A percentile compares a stretch with the other conserved stretches of the same genome.
Conservation (phyloP, 768 basidiomycete genomes). For the Leucogyrophana mollusca region DNA sequence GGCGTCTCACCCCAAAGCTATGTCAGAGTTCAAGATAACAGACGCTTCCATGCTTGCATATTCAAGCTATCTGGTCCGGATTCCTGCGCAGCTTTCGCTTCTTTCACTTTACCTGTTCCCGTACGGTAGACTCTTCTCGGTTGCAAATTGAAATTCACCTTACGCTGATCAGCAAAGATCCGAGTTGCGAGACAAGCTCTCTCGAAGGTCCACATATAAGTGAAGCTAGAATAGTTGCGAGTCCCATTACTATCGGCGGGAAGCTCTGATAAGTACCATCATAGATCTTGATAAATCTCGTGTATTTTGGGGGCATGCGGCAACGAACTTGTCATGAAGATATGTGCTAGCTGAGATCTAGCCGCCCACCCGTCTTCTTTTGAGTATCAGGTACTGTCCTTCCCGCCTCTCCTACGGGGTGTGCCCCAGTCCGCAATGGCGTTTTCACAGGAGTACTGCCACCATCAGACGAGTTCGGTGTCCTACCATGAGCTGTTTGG, state of each 20-base stretch:
- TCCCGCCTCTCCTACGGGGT: conserved; percentile 9
- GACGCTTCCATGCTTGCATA: no score
- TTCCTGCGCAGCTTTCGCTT: no score
- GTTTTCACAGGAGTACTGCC: conserved; percentile 46
- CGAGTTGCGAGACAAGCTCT: no score
- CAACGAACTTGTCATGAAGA: background rate
- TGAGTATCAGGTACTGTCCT: conserved; percentile 10
- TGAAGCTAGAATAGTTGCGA: conserved; percentile 2
- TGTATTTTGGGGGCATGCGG: background rate
- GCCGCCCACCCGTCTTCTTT: conserved; percentile 12
- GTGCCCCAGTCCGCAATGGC: conserved; percentile 16
- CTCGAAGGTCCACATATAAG: no score
- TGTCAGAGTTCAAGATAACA: no score
- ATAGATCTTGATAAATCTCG: no score
- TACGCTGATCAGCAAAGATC: no score
- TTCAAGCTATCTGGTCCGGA: no score
- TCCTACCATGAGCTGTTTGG: conserved; percentile 39
- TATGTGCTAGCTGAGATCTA: conserved; percentile 30
- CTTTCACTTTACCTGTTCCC: no score
- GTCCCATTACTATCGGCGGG: background rate
- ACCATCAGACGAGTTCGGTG: conserved; percentile 63
- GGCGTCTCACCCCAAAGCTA: no score
- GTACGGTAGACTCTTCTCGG: no score
- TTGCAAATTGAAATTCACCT: no score
- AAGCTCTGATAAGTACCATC: background rate